Base-by-base conservation (phyloP, 805 yeast genomes). In the Metschnikowia aberdeeniae region DNA sequence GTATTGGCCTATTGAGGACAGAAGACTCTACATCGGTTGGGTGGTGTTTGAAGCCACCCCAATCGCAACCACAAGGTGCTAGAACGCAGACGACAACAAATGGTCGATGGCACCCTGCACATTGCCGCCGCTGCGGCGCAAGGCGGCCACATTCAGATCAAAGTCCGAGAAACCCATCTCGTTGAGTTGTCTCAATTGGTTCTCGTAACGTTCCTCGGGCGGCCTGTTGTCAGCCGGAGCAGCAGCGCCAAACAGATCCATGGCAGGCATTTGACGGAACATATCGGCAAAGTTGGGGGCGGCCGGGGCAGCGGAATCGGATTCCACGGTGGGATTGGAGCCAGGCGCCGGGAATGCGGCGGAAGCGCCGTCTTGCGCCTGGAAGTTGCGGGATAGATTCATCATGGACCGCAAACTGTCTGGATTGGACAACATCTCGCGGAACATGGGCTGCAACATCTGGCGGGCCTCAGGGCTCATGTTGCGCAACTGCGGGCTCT, bases 61-160 rank as follows among this genome's bases (percentile, higher is more conserved):
- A n/a, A n/a, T n/a, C n/a, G n/a, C n/a, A n/a, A 17, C 17, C 17
- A 17, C 17, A 27, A 6, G 11, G 26, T 20, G 41, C 30, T 31
- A 39, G 13, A 39, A 39, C 3, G 42, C 42, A 11, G 42, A 39
- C 17, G 52, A 54, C 46, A 90, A 75, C 56, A 90, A 70, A 43
- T 88, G 86, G 65, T 92, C 97, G 42, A 92, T 75, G 9, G 99
- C 99, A 37, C 97, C 97, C 68, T 92, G 97, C 22, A 92, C 97
- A 51, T 90, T 87, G 7, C 99, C 99, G 29, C 99, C 99, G 44
- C 92, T 81, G 68, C 98, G 81, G 70, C 97, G 81, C 57, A 93
- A 76, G 1, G 98, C 98, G 26, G 81, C 82, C 20, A 93, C 89
- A 60, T 93, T 93, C 55, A 87, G 77, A 55, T 92, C 98, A 61